phyloP scores from a whole-genome alignment of 441 rosid genomes.

The Iberis amara region DNA sequence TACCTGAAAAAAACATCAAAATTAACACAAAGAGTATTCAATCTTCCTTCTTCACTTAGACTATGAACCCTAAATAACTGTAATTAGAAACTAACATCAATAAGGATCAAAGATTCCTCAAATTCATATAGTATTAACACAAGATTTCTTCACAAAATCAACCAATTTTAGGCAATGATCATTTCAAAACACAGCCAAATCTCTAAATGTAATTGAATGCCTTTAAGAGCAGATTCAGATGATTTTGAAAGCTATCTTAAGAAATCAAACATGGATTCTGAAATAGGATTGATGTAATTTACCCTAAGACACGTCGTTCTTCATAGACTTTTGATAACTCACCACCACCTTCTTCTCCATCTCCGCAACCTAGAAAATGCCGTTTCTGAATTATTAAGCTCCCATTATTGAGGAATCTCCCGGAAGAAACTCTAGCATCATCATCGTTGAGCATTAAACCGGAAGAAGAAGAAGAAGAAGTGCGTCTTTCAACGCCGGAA shows the following conservation, averaged over 20 bases:
- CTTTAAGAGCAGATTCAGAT: neutral
- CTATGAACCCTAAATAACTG: neutral
- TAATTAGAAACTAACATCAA: neutral
- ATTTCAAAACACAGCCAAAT: no score
- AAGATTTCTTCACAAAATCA: no score
- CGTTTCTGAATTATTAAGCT: constrained; percentile 40
- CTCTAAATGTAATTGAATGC: no score
- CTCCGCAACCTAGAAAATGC: constrained; percentile 86
- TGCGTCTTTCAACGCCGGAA: constrained; percentile 33
- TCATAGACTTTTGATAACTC: constrained; percentile 75
- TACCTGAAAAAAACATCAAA: constrained; percentile 41
- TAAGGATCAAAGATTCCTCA: neutral
- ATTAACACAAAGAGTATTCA: neutral
- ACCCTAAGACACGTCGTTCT: constrained; percentile 86
- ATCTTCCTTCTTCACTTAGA: neutral
- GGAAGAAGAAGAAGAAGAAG: constrained; percentile 9
- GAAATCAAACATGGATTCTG: neutral
- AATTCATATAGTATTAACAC: neutral
- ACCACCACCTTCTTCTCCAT: constrained; percentile 84
- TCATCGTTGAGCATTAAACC: constrained; percentile 25
- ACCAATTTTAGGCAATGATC: no score
- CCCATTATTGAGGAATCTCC: neutral
- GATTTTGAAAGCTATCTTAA: neutral
- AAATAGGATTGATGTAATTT: neutral
- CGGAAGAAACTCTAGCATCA: constrained; percentile 1